Evolutionary conservation across 331 rosid genomes (phyloP).

Genomic region (Saraca asoca): DNA sequence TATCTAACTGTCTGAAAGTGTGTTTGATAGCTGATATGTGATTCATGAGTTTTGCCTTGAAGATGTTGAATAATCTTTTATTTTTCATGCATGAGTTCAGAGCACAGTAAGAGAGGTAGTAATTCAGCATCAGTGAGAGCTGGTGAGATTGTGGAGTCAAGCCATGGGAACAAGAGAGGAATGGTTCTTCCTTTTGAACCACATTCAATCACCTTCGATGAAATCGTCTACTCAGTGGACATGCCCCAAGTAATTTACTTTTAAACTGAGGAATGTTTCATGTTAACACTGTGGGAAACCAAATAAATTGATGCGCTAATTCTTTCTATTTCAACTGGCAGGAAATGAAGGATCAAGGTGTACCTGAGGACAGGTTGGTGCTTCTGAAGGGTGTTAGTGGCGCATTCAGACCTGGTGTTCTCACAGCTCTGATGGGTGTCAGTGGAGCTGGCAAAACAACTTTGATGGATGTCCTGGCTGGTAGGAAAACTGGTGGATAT

Average conservation of each 20-base stretch:
- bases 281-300: not conserved
- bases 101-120: no score
- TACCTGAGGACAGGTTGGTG: constrained; percentile 39
- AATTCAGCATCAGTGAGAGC: not conserved
- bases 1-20: not conserved
- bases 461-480: constrained; percentile 63
- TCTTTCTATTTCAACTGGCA: constrained; percentile 24
- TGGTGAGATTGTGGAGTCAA: constrained; percentile 23
- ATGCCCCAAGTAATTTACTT: constrained; percentile 52
- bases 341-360: constrained; percentile 60
- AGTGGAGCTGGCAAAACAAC: constrained; percentile 98
- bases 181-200: constrained; percentile 63
- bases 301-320: not conserved
- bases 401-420: constrained; percentile 86
- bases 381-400: constrained; percentile 80
- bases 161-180: constrained; percentile 34
- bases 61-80: not conserved
- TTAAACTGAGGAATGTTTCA: not conserved
- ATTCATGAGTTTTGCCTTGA: no score
- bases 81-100: constrained; percentile 34
- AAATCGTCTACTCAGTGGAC: constrained; percentile 50
- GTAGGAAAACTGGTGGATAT: constrained; percentile 61
- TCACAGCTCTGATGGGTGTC: constrained; percentile 93
- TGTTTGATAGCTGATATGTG: no score
- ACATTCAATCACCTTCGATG: constrained; percentile 43